Conservation (phyloP, 2,329 filamentous ascomycete genomes). For the Cordyceps pruinosa region DNA sequence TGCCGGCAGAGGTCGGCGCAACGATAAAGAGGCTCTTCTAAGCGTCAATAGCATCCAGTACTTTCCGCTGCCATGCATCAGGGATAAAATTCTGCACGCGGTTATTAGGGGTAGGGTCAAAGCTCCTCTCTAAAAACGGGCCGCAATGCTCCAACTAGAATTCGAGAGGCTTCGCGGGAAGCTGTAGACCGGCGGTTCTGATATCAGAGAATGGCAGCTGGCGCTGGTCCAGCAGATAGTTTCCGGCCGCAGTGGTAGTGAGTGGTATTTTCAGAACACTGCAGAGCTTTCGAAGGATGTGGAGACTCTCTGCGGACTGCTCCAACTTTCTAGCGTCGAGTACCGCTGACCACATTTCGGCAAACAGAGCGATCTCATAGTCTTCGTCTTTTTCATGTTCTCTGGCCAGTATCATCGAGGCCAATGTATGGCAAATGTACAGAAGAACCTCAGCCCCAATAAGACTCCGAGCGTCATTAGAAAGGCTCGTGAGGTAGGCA, state of each 20-base stretch:
- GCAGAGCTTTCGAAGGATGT: conserved; percentile 10
- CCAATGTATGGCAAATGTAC: conserved; percentile 28
- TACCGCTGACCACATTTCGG: conserved; percentile 15
- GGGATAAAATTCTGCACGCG: conserved; percentile 61
- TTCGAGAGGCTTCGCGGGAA: conserved; percentile 26
- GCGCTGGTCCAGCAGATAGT: not conserved
- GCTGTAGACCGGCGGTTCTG: not conserved
- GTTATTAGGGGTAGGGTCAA: conserved; percentile 60
- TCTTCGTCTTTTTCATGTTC: not conserved
- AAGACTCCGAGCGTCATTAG: conserved; percentile 22
- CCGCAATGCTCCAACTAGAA: conserved; percentile 65
- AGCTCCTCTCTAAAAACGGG: conserved; percentile 68
- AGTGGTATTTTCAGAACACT: conserved; percentile 15
- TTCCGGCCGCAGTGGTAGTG: not conserved
- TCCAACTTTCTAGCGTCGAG: conserved; percentile 10
- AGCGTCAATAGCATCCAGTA: conserved; percentile 66
- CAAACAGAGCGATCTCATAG: conserved; percentile 7
- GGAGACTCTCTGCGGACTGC: conserved; percentile 13
- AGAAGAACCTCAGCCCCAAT: conserved; percentile 28
- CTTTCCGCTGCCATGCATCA: conserved; percentile 68
- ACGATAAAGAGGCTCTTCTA: conserved; percentile 67
- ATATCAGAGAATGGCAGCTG: not conserved
- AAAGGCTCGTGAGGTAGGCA: conserved; percentile 38
- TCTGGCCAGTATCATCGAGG: not conserved
- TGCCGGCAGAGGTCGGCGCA: conserved; percentile 71